Evolutionary conservation across 2,329 filamentous ascomycete genomes (phyloP).

Genomic region (Claviceps arundinis): DNA sequence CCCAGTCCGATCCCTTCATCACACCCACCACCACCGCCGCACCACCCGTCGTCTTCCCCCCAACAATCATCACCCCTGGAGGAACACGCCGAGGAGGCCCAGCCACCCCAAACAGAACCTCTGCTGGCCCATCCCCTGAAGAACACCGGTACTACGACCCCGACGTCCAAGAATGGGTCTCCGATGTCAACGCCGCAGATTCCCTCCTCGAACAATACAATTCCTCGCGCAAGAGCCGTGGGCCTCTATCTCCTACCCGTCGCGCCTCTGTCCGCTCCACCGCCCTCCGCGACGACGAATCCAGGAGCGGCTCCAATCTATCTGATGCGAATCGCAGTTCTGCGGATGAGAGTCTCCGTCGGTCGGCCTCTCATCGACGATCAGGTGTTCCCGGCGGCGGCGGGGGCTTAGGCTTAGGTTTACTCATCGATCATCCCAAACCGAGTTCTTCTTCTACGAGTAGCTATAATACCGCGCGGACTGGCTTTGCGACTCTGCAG

Average conservation of each 20-base stretch:
- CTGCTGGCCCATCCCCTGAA: conserved; percentile 29
- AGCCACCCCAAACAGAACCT: conserved; percentile 6
- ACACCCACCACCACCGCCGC: conserved; percentile 24
- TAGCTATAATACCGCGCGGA: conserved; percentile 40
- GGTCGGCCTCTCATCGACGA: conserved; percentile 16
- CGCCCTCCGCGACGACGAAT: conserved; percentile 30
- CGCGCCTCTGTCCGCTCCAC: conserved; percentile 23
- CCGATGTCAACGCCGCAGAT: conserved; percentile 41
- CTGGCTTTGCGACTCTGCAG: conserved; percentile 37
- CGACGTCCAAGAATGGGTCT: conserved; percentile 45
- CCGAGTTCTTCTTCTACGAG: conserved; percentile 28
- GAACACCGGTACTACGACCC: conserved; percentile 25
- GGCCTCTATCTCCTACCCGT: conserved; percentile 29
- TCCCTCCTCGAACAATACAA: conserved; percentile 34
- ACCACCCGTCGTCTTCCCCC: conserved; percentile 13
- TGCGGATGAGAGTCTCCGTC: conserved; percentile 24
- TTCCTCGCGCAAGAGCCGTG: conserved; percentile 18
- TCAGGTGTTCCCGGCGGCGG: too few relatives aligned
- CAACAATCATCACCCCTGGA: conserved; percentile 8
- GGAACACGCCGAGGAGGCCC: too few relatives aligned
- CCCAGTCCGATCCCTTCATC: conserved; percentile 35
- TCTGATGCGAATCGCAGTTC: conserved; percentile 40
- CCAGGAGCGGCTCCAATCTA: conserved; percentile 41
- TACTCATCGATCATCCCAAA: conserved; percentile 16
- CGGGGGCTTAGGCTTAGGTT: too few relatives aligned